These are phyloP conservation scores for Monosporozyma servazzii DNA, from an alignment of 805 yeast genomes.

Conservation along the genomic window DNA sequence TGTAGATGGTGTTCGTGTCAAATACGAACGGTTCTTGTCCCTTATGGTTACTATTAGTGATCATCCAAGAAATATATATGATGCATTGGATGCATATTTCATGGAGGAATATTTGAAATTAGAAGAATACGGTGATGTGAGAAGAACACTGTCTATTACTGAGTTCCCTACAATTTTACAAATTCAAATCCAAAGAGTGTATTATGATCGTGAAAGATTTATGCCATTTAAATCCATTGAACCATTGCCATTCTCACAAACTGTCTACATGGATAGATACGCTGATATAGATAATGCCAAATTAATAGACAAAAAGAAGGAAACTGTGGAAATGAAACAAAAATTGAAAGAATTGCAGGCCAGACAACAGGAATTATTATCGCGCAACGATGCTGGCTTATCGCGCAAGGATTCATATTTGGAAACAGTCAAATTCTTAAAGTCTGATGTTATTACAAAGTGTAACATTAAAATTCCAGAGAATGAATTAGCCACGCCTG, in stretches of 20 bases:
- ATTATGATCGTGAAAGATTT: slow-evolving; percentile 65
- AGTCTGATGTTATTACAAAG: slow-evolving; percentile 28
- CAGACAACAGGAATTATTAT: slow-evolving; percentile 36
- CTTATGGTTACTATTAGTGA: slow-evolving; percentile 79
- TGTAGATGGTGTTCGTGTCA: slow-evolving; percentile 35
- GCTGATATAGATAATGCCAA: slow-evolving; percentile 55
- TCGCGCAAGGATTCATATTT: slow-evolving; percentile 44
- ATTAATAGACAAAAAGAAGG: slow-evolving; percentile 43
- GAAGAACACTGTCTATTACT: slow-evolving; percentile 61
- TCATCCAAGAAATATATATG: slow-evolving; percentile 82
- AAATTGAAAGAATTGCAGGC: slow-evolving; percentile 37
- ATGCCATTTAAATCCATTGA: slow-evolving; percentile 76
- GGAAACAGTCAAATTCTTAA: slow-evolving; percentile 49
- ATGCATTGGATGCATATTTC: slow-evolving; percentile 79
- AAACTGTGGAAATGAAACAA: slow-evolving; percentile 53
- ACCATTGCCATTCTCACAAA: slow-evolving; percentile 72
- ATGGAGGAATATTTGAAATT: slow-evolving; percentile 55
- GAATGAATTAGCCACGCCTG: slow-evolving; percentile 17
- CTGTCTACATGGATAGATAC: slow-evolving; percentile 79
- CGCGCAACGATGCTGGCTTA: slow-evolving; percentile 42
- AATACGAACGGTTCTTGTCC: slow-evolving; percentile 69
- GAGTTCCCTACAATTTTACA: slow-evolving; percentile 76
- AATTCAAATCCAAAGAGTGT: slow-evolving; percentile 88
- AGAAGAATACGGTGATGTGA: slow-evolving; percentile 62
- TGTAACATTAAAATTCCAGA: slow-evolving; percentile 14